Percentiles rank a stretch among this genome's conserved stretches.
These are phyloP conservation scores for Phlebiopsis gigantea DNA, from an alignment of 768 basidiomycete species.

Conservation along the genomic window DNA sequence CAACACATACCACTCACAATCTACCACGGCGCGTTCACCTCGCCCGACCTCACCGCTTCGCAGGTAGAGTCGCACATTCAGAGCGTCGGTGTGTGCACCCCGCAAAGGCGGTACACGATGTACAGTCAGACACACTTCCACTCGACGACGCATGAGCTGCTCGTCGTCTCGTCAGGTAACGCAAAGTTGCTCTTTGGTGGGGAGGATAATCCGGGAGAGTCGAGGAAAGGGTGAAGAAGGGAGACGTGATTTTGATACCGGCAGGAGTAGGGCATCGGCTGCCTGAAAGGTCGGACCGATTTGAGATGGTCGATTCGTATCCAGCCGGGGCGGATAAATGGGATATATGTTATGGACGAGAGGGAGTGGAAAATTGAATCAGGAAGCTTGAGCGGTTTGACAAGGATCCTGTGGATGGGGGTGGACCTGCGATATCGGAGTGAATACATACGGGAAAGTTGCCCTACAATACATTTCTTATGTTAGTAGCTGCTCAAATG, in stretches of 20 bases:
- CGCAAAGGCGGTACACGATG: slow-evolving; percentile 40
- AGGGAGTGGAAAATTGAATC: slow-evolving; percentile 24
- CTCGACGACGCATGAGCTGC: slow-evolving; percentile 37
- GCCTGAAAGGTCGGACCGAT: slow-evolving; percentile 26
- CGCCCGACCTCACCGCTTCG: slow-evolving; percentile 15
- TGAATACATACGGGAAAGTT: background rate
- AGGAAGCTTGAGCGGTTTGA: slow-evolving; percentile 31
- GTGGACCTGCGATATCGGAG: slow-evolving; percentile 29
- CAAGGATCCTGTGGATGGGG: slow-evolving; percentile 35
- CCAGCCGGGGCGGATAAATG: slow-evolving; percentile 28
- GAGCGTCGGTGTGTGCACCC: slow-evolving; percentile 29
- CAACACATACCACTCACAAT: slow-evolving; percentile 31
- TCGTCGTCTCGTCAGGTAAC: slow-evolving; percentile 29
- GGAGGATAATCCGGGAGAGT: slow-evolving; percentile 29
- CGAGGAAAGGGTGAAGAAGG: slow-evolving; percentile 26
- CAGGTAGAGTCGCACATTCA: slow-evolving; percentile 31
- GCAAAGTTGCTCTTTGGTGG: slow-evolving; percentile 38
- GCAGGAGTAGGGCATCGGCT: slow-evolving; percentile 37
- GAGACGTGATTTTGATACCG: slow-evolving; percentile 37
- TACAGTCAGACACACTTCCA: slow-evolving; percentile 37
- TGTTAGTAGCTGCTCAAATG: background rate
- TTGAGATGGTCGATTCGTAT: slow-evolving; percentile 39
- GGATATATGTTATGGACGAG: slow-evolving; percentile 36
- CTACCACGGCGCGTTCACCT: slow-evolving; percentile 30
- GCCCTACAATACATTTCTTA: background rate